These are phyloP conservation scores for Candida nemodendra DNA, from an alignment of 805 yeast genomes.

Conservation along the genomic window DNA sequence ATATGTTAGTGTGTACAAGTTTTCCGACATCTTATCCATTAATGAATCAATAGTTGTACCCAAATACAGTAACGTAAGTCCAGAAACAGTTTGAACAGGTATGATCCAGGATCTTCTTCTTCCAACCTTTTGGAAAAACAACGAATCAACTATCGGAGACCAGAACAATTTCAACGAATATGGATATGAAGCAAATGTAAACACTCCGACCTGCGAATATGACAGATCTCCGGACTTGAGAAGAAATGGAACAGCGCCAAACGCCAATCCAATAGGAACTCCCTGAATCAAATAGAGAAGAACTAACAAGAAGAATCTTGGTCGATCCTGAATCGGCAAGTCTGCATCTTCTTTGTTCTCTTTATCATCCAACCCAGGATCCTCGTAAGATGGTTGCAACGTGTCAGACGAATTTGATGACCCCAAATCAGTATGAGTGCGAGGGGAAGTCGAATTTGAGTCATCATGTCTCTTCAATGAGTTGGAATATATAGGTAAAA, in stretches of 20 bases:
- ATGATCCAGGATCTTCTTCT: conserved; percentile 92
- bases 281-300: conserved; percentile 85
- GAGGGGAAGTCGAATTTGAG: conserved; percentile 19
- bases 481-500: conserved; percentile 18
- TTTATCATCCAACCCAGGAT: neutral
- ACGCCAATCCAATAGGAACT: conserved; percentile 94
- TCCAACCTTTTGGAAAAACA: conserved; percentile 66
- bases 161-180: conserved; percentile 88
- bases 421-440: conserved; percentile 9
- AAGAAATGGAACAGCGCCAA: conserved; percentile 90
- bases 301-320: conserved; percentile 72
- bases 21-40: conserved; percentile 43
- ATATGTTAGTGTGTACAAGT: conserved; percentile 58
- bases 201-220: conserved; percentile 87
- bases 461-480: conserved; percentile 23
- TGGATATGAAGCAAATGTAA: conserved; percentile 91
- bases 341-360: neutral
- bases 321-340: conserved; percentile 51
- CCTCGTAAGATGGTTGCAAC: conserved; percentile 3
- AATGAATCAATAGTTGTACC: conserved; percentile 55
- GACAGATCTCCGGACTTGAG: conserved; percentile 73
- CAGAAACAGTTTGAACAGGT: conserved; percentile 85
- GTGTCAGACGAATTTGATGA: neutral
- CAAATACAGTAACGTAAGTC: conserved; percentile 61
- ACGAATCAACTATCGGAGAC: conserved; percentile 95